Evolutionary conservation across 306 rosid species (phyloP).

Genomic region (Ochetophila trinervis): DNA sequence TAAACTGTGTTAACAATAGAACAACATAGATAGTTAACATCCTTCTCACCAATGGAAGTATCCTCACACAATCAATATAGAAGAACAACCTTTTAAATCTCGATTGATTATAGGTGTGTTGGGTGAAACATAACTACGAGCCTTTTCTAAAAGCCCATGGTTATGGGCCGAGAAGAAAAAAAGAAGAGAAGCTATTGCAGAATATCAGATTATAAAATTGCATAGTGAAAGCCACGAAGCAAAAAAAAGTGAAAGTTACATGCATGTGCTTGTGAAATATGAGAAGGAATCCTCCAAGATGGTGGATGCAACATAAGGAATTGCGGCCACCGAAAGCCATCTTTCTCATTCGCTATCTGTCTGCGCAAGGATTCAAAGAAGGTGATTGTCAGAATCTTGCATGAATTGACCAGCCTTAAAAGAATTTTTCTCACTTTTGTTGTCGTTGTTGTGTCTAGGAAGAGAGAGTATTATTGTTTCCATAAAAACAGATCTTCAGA

Average conservation of each 20-base stretch:
- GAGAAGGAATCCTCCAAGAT: slow-evolving; percentile 63
- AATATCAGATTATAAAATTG: not conserved
- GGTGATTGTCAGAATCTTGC: slow-evolving; percentile 53
- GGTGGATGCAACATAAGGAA: slow-evolving; percentile 56
- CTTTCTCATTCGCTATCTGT: slow-evolving; percentile 39
- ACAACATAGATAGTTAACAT: too few species aligned
- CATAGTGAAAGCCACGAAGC: not conserved
- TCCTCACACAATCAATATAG: too few species aligned
- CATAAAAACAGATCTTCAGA: slow-evolving; percentile 28
- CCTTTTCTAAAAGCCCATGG: not conserved
- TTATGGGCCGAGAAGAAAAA: not conserved
- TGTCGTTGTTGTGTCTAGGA: slow-evolving; percentile 11
- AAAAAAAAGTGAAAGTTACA: not conserved
- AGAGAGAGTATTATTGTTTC: slow-evolving; percentile 32
- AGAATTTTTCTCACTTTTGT: slow-evolving; percentile 29
- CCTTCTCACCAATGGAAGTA: too few species aligned
- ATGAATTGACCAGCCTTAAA: slow-evolving; percentile 45
- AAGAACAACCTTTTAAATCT: not conserved
- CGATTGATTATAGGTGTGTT: not conserved
- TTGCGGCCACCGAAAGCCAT: slow-evolving; percentile 43
- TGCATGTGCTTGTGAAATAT: slow-evolving; percentile 22
- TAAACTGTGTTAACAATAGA: too few species aligned
- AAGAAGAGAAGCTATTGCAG: not conserved
- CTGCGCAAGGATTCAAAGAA: slow-evolving; percentile 49
- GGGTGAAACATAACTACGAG: not conserved